These are phyloP conservation scores for Solanum okadae DNA, from an alignment of 257 asterid species.

Conservation along the genomic window DNA sequence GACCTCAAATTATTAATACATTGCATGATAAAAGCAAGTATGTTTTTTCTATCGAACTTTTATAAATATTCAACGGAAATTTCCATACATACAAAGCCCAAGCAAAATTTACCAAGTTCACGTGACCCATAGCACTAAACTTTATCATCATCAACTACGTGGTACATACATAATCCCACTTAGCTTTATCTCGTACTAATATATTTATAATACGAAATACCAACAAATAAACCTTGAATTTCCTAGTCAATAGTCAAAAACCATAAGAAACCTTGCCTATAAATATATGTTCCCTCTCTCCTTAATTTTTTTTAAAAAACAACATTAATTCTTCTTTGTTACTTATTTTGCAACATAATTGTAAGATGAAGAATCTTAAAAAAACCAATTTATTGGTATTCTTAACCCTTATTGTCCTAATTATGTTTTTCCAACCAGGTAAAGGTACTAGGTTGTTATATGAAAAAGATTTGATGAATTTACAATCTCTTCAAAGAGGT, in stretches of 20 bases:
- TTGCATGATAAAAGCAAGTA: neutral
- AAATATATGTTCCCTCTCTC: neutral
- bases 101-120: neutral
- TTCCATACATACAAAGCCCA: neutral
- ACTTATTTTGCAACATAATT: neutral
- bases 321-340: neutral
- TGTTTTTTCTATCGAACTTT: neutral
- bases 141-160: neutral
- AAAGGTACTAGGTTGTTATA: conserved; percentile 12
- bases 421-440: neutral
- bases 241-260: conserved; percentile 5
- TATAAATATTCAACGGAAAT: neutral
- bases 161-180: neutral
- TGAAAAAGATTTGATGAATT: neutral
- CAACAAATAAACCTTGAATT: neutral
- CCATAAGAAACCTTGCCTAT: neutral
- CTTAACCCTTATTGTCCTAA: neutral
- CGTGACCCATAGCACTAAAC: neutral
- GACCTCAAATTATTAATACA: neutral
- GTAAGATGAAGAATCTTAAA: conserved; percentile 18
- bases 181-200: neutral
- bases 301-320: neutral
- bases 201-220: neutral
- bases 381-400: neutral
- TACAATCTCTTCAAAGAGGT: conserved; percentile 31